Evolutionary conservation across 345 rosid genomes (phyloP).

Genomic region (Euphorbia peplus): DNA sequence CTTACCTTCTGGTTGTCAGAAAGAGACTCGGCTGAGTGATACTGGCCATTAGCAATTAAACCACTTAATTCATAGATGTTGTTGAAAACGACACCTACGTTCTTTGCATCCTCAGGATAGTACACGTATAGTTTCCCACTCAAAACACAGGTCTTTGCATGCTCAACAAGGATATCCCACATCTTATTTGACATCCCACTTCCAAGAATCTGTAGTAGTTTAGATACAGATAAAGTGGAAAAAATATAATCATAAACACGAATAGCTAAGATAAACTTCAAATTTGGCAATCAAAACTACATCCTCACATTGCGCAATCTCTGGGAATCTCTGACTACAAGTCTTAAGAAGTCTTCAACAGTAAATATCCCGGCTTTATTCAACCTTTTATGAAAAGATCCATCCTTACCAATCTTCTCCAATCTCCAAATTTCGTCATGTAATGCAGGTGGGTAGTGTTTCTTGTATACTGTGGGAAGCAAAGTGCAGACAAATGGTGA

Average conservation of each 20-base stretch:
- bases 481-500: background rate
- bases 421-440: slow-evolving; percentile 95
- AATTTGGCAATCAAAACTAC: slow-evolving; percentile 16
- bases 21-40: slow-evolving; percentile 64
- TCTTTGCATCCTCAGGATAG: slow-evolving; percentile 60
- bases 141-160: slow-evolving; percentile 83
- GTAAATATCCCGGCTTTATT: slow-evolving; percentile 75
- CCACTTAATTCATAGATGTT: slow-evolving; percentile 75
- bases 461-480: slow-evolving; percentile 69
- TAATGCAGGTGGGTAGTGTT: slow-evolving; percentile 91
- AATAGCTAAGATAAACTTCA: background rate
- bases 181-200: slow-evolving; percentile 99
- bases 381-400: slow-evolving; percentile 92
- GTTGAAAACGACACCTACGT: slow-evolving; percentile 75
- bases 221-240: background rate
- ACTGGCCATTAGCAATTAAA: slow-evolving; percentile 67
- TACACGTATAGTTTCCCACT: slow-evolving; percentile 80
- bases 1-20: slow-evolving; percentile 82
- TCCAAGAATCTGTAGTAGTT: slow-evolving; percentile 79
- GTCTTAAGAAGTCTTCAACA: slow-evolving; percentile 83
- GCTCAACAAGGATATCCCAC: slow-evolving; percentile 97
- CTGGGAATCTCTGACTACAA: slow-evolving; percentile 81
- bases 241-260: slow-evolving; percentile 18
- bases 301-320: slow-evolving; percentile 68
- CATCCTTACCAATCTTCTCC: slow-evolving; percentile 97